Evolutionary conservation across 805 yeast genomes (phyloP), one percentile per base, ranked within the genome.

Genomic region (Cyberlindnera misumaiensis): DNA sequence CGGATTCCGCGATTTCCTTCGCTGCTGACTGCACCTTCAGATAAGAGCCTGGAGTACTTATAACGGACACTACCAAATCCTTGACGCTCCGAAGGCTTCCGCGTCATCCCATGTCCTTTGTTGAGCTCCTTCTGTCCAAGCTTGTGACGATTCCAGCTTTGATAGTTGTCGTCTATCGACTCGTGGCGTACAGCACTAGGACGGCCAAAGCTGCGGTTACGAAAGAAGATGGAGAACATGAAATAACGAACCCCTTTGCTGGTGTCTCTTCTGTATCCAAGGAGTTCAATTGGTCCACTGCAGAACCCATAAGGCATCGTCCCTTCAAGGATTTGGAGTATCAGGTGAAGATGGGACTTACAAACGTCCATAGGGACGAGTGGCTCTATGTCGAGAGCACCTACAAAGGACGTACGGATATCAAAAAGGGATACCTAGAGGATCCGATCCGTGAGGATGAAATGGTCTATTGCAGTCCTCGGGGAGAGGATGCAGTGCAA

Each of bases 321-420:
- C 84, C 83, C 0, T 79, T 75, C 62, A 75, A 73, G 48, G 65
- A 71, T 34, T 77, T 72, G 9, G 69, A 61, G 25, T 75, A 78
- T 46, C 68, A 67, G 45, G 57, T 80, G 59, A 77, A 80, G 1
- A 71, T 81, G 79, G 80, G 79, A 0, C 64, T 79, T 34, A 57
- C 65, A 41, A 61, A 65, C 47, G 48, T 65, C 26, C 56, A 62
- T 32, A 49, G 74, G 3, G 65, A 70, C 32, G 77, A 78, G 26
- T 72, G 78, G 70, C 60, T 83, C n/a, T 58, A 72, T 25, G 49
- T 83, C 4, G 89, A 83, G 41, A 60, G 74, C 30, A 70, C 80
- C 1, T 81, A 80, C 50, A 44, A 64, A 29, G 57, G 64, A 3
- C 55, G 63, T 25, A 68, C 73, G 6, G 58, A 56, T n/a, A 47